Evolutionary conservation across 2,329 filamentous ascomycete species (phyloP).

Genomic region (Aureobasidium pullulans): DNA sequence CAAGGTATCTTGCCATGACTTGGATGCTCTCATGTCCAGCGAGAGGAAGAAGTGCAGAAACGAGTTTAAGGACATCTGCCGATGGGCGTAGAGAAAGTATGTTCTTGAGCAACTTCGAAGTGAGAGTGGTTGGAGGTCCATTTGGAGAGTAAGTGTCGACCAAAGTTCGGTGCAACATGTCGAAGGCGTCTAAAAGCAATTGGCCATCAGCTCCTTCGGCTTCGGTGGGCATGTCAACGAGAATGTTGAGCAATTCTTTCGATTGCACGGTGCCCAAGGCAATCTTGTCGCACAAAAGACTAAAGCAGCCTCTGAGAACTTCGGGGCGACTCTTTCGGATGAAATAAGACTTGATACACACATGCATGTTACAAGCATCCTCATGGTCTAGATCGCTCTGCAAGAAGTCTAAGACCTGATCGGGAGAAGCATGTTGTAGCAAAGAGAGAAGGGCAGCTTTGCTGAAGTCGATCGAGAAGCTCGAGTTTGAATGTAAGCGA

Average conservation of each 20-base stretch:
- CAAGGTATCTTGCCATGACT: not conserved
- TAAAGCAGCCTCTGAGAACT: not conserved
- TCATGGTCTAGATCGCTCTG: slow-evolving; percentile 9
- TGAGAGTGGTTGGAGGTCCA: not conserved
- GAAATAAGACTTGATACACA: not conserved
- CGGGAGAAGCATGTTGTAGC: not conserved
- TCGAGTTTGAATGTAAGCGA: not conserved
- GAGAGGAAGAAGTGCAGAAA: not conserved
- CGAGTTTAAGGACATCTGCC: not conserved
- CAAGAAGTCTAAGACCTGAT: slow-evolving; percentile 3
- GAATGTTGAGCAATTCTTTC: slow-evolving; percentile 8
- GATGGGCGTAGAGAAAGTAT: not conserved
- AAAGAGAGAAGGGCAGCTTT: not conserved
- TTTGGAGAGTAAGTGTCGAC: not conserved
- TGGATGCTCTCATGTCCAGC: not conserved
- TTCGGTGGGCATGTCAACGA: not conserved
- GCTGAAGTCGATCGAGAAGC: not conserved
- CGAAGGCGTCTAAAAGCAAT: not conserved
- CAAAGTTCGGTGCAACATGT: not conserved
- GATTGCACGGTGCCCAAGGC: slow-evolving; percentile 16
- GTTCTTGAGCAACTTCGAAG: not conserved
- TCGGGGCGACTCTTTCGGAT: not conserved
- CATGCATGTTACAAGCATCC: not conserved
- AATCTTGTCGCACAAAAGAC: slow-evolving; percentile 19
- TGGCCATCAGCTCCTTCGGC: not conserved